Evolutionary conservation across 2,329 filamentous ascomycete genomes (phyloP).

Genomic region (Fusarium brevicatenulatum): DNA sequence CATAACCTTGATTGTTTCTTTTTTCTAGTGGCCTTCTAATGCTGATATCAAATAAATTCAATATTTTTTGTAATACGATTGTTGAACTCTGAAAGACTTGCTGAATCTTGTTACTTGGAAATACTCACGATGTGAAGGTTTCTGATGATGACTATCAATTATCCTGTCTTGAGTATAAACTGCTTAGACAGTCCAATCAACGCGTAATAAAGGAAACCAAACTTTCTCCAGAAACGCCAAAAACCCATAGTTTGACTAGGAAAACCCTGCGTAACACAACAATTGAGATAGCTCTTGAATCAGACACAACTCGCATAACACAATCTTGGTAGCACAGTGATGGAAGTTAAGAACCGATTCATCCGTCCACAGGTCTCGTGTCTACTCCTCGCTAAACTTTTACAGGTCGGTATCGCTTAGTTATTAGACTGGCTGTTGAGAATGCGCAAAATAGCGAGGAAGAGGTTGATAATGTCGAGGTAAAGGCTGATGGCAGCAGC

Average conservation of each 20-base stretch:
- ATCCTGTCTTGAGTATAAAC: not conserved
- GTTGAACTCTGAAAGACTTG: no score
- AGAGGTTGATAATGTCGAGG: conserved; percentile 95
- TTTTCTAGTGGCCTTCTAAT: conserved; percentile 72
- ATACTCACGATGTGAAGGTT: not conserved
- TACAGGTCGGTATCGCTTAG: conserved; percentile 53
- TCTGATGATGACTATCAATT: not conserved
- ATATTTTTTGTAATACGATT: conserved; percentile 43
- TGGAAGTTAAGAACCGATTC: not conserved
- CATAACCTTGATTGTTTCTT: conserved; percentile 52
- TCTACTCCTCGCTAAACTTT: not conserved
- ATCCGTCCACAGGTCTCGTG: not conserved
- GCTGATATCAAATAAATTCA: conserved; percentile 67
- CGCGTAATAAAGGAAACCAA: conserved; percentile 6
- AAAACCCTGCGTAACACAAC: not conserved
- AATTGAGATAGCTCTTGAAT: conserved; percentile 12
- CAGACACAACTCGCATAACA: not conserved
- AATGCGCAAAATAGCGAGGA: conserved; percentile 94
- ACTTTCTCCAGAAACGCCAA: conserved; percentile 15
- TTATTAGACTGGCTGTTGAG: conserved; percentile 96
- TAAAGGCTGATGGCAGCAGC: conserved; percentile 95
- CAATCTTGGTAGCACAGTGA: conserved; percentile 7
- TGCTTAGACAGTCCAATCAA: not conserved
- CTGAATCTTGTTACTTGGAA: not conserved
- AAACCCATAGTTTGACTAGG: not conserved